These are phyloP conservation scores for Rosa persica DNA, from an alignment of 306 rosid species.

Conservation along the genomic window DNA sequence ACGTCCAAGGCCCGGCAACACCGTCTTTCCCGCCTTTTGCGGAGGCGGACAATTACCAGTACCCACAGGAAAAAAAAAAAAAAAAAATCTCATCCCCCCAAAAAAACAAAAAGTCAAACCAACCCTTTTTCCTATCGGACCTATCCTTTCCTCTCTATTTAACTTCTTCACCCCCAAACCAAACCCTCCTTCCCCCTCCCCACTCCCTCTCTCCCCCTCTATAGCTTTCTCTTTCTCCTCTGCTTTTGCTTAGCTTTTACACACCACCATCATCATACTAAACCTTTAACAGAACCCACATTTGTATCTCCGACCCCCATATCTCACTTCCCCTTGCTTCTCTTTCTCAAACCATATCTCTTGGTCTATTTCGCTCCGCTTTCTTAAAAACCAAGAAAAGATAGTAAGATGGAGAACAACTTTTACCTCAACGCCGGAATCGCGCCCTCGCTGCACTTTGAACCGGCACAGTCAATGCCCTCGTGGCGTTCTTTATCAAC, in stretches of 20 bases:
- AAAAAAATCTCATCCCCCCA: not conserved
- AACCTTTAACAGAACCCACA: constrained; percentile 16
- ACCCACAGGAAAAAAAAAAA: not conserved
- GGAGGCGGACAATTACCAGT: constrained; percentile 21
- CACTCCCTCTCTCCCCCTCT: constrained; percentile 19
- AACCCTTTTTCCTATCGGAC: constrained; percentile 15
- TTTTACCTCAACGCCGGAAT: constrained; percentile 51
- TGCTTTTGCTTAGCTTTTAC: constrained; percentile 7
- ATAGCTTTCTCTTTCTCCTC: not conserved
- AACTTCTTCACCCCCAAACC: constrained; percentile 37
- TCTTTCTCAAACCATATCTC: constrained; percentile 14
- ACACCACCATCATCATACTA: constrained; percentile 15
- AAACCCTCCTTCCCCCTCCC: constrained; percentile 32
- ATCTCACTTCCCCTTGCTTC: constrained; percentile 14
- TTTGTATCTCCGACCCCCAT: constrained; percentile 11
- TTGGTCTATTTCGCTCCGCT: not conserved
- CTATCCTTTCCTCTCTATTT: constrained; percentile 45
- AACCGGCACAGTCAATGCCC: constrained; percentile 39
- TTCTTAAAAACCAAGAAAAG: constrained; percentile 4
- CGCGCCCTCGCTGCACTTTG: constrained; percentile 44
- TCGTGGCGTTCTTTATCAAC: constrained; percentile 58
- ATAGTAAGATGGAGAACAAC: constrained; percentile 45
- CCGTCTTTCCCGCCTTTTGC: constrained; percentile 64
- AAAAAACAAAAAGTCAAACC: constrained; percentile 32
- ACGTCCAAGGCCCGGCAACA: constrained; percentile 74